Evolutionary conservation across 352 stramenopile genomes (phyloP), one percentile per base, ranked within the genome.

Genomic region (Phytophthora litchii): DNA sequence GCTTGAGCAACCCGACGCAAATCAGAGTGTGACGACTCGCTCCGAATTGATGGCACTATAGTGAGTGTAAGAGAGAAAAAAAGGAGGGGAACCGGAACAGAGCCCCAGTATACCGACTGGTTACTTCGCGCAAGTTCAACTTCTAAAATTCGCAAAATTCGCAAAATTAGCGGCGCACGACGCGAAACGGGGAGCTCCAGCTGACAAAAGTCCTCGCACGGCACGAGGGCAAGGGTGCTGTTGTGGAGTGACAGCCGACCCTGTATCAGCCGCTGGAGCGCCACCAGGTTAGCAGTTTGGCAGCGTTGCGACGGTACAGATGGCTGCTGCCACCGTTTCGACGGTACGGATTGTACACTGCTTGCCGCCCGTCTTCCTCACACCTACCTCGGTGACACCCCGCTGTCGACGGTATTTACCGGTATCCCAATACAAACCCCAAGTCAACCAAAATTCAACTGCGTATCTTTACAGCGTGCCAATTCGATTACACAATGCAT

Each of bases 51-150:
- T 14, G 19, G 54, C 0, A 23, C 32, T 11, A 60, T 60, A 60
- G 32, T 54, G 32, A 51, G 13, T 5, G 4, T 40, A 37, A 54
- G 48, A 49, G 14, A 64, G 41, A 12, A 0, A 34, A 50, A 51
- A 46, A 25, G 9, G 25, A 51, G 34, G 16, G 21, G 44, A n/a
- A 48, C 32, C 31, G 51, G 29, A 37, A 43, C 43, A 19, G 44
- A 37, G 11, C n/a, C 23, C 29, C 36, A 62, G 21, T 62, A 58
- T 65, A 29, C 11, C 29, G 52, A 50, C 40, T 60, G 49, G 23
- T 27, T 52, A 46, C 45, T 61, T 40, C 17, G 35, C 50, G 11
- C 57, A 66, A 66, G 57, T 66, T 66, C 48, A 66, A 66, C 57
- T 21, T 66, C 49, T 27, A 5, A 5, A 27, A n/a, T n/a, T n/a